A percentile compares a stretch with the other conserved stretches of the same genome.
These are phyloP conservation scores for Nigrograna mackinnonii DNA, from an alignment of 2,329 filamentous ascomycete species.

Conservation along the genomic window DNA sequence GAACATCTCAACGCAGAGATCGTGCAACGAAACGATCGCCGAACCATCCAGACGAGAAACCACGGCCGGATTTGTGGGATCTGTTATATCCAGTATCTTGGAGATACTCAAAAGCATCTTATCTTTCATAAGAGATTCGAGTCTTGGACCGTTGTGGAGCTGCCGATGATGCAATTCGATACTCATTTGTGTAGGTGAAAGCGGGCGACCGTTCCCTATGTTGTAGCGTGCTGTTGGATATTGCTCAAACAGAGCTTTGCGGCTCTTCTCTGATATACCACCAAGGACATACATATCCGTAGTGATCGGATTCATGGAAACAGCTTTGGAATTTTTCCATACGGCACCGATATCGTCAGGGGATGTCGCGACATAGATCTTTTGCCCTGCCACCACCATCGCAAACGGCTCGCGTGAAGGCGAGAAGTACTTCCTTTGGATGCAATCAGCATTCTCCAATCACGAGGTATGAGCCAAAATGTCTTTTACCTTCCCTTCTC, in stretches of 20 bases:
- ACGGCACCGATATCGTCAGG: slow-evolving; percentile 7
- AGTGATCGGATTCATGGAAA: slow-evolving; percentile 10
- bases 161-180: slow-evolving; percentile 13
- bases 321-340: slow-evolving; percentile 10
- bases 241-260: slow-evolving; percentile 5
- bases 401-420: slow-evolving; percentile 10
- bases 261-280: slow-evolving; percentile 5
- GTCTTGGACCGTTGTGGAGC: slow-evolving; percentile 6
- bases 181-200: slow-evolving; percentile 9
- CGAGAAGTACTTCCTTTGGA: slow-evolving; percentile 10
- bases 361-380: slow-evolving; percentile 11
- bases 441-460: not conserved
- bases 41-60: not conserved
- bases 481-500: too few relatives aligned
- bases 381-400: slow-evolving; percentile 8
- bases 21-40: slow-evolving; percentile 6
- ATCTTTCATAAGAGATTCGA: slow-evolving; percentile 7
- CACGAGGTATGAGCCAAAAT: too few relatives aligned
- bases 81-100: slow-evolving; percentile 2
- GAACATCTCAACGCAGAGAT: slow-evolving; percentile 8
- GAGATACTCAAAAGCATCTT: slow-evolving; percentile 5
- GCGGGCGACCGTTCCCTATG: not conserved
- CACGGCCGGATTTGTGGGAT: not conserved
- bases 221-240: slow-evolving; percentile 8
- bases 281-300: slow-evolving; percentile 9